Base-by-base conservation (phyloP, 2,329 filamentous ascomycete genomes). In the Clarireedia paspali region DNA sequence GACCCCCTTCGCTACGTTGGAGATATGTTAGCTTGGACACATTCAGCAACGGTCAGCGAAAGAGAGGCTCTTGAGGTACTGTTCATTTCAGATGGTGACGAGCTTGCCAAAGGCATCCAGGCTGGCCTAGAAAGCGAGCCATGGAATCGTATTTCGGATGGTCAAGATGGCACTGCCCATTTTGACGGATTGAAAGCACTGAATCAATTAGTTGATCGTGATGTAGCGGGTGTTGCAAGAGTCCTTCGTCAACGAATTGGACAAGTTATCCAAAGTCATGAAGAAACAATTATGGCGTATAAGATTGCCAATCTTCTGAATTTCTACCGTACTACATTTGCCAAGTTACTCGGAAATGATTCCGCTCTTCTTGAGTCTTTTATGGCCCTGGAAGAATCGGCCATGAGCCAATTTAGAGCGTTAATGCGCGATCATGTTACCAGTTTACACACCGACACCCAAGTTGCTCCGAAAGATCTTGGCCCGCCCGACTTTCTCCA, bases 1-100 rank as follows among this genome's bases (percentile, higher is more conserved):
- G 94, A 99, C 67, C 86, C 90, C 1, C 74, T 97, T 26, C 84
- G 94, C 20, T 97, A 97, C 70, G 84, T 95, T 2, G 91, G 94
- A 53, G 94, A 99, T 68, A 99, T 99, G 91, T 79, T 99, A 14
- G 94, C 94, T 5, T 99, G 94, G 94, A 84, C 88, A 5, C 94
- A 99, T 70, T 96, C 94, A 0, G 88, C 91, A 2, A 87, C 92
- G 0, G 94, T 99, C 1, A 95, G 92, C 34, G 94, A 99, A 71
- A 82, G 89, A 52, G 94, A 99, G 71, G 91, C 91, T 0, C 77
- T 99, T 5, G 92, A 97, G 70, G 84, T 90, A 2, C 76, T 99
- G 0, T 99, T 99, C 67, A 85, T 96, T 44, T 87, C 88, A 0
- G 91, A 96, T 60, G 91, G 89, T 2, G 88, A 94, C 60, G 90